phyloP scores from a whole-genome alignment of 1,139 yeast genomes.

The Debaryomyces nepalensis region DNA sequence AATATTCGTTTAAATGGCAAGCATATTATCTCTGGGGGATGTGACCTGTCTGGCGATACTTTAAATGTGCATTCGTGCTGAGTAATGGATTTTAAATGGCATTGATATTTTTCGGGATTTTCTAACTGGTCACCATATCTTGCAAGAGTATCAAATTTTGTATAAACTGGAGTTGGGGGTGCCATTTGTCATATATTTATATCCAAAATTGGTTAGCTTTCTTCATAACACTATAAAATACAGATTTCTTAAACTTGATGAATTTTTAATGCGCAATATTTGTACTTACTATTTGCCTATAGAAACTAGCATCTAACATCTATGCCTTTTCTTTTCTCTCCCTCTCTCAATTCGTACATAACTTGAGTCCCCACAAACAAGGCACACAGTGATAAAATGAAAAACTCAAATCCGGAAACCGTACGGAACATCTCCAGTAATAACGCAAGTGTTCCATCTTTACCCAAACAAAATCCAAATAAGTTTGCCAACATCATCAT shows the following conservation, averaged over 20 bases:
- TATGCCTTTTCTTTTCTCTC: slow-evolving; percentile 82
- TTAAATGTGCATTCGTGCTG: slow-evolving; percentile 57
- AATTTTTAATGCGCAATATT: slow-evolving; percentile 5
- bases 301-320: slow-evolving; percentile 68
- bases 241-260: not conserved
- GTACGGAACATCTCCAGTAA: slow-evolving; percentile 76
- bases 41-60: slow-evolving; percentile 25
- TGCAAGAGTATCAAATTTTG: slow-evolving; percentile 32
- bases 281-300: slow-evolving; percentile 1
- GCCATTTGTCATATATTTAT: slow-evolving; percentile 39
- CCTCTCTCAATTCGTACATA: slow-evolving; percentile 91
- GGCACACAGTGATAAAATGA: slow-evolving; percentile 64
- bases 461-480: slow-evolving; percentile 91
- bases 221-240: too few relatives aligned
- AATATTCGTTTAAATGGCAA: slow-evolving; percentile 59
- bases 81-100: slow-evolving; percentile 47
- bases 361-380: slow-evolving; percentile 87
- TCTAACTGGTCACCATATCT: slow-evolving; percentile 33
- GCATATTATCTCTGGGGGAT: slow-evolving; percentile 51
- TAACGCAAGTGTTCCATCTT: slow-evolving; percentile 76
- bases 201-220: too few relatives aligned
- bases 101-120: slow-evolving; percentile 40
- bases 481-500: slow-evolving; percentile 97
- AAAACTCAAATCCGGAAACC: slow-evolving; percentile 65
- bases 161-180: slow-evolving; percentile 52